A percentile compares a stretch with the other conserved stretches of the same genome.
phyloP scores from a whole-genome alignment of 2,329 filamentous ascomycete genomes.

The Aspergillus terreus region DNA sequence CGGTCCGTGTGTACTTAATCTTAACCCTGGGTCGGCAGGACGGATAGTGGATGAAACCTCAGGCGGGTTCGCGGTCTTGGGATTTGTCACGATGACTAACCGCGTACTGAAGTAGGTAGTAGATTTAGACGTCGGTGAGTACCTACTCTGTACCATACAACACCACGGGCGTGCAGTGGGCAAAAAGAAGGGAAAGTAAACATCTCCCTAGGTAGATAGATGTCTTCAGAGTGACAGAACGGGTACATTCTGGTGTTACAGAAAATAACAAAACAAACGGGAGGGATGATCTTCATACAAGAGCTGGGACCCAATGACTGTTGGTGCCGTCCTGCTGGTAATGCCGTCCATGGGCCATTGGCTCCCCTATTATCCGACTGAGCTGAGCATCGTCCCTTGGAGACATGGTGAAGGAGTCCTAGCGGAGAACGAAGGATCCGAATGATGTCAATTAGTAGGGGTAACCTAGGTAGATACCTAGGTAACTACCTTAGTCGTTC shows the following conservation, averaged over 20 bases:
- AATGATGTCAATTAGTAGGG: too few species aligned
- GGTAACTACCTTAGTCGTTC: too few species aligned
- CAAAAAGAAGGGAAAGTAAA: too few species aligned
- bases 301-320: slow-evolving; percentile 25
- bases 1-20: neutral
- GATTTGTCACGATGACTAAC: neutral
- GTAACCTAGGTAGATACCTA: too few species aligned
- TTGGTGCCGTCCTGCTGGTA: slow-evolving; percentile 27
- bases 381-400: slow-evolving; percentile 6
- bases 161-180: too few species aligned
- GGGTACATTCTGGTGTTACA: slow-evolving; percentile 3
- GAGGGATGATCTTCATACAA: slow-evolving; percentile 16
- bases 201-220: too few species aligned
- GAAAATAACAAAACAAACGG: slow-evolving; percentile 4
- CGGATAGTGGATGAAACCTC: neutral
- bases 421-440: neutral
- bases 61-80: neutral
- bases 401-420: slow-evolving; percentile 5
- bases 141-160: too few species aligned
- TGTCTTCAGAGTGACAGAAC: too few species aligned
- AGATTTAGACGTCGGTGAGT: too few species aligned
- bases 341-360: slow-evolving; percentile 14
- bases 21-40: neutral
- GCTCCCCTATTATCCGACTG: slow-evolving; percentile 13
- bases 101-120: neutral